Evolutionary conservation across 2,329 filamentous ascomycete species (phyloP).

Genomic region (Apiospora saccharicola): DNA sequence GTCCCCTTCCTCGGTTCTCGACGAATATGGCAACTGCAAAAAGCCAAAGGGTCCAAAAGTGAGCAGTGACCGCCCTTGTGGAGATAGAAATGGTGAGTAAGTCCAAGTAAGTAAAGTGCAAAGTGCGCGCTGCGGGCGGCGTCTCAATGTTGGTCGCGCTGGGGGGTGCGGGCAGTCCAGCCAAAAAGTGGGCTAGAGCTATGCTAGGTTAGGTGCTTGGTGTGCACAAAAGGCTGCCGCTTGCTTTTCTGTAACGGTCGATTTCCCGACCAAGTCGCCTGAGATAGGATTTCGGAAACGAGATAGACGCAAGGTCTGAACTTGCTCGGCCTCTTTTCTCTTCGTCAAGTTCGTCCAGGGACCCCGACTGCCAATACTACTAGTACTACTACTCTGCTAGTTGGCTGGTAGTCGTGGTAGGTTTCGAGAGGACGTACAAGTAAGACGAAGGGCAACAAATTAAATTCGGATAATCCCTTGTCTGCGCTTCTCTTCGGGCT

Average conservation of each 20-base stretch:
- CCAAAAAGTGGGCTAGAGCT: constrained; percentile 5
- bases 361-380: constrained; percentile 2
- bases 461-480: constrained; percentile 20
- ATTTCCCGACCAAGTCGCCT: background rate
- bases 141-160: constrained; percentile 17
- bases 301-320: background rate
- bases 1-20: constrained; percentile 20
- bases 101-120: constrained; percentile 16
- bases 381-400: background rate
- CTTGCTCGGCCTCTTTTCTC: constrained; percentile 6
- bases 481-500: constrained; percentile 18
- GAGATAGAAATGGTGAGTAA: constrained; percentile 19
- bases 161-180: constrained; percentile 20
- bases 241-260: constrained; percentile 4
- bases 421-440: background rate
- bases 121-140: constrained; percentile 12
- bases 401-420: background rate
- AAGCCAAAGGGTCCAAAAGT: constrained; percentile 19
- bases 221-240: constrained; percentile 7
- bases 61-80: constrained; percentile 18
- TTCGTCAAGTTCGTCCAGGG: background rate
- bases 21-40: constrained; percentile 18
- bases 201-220: background rate
- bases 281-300: constrained; percentile 3
- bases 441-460: constrained; percentile 18